Conservation (phyloP, 2,329 filamentous ascomycete genomes). For the Paecilomyces sp. region DNA sequence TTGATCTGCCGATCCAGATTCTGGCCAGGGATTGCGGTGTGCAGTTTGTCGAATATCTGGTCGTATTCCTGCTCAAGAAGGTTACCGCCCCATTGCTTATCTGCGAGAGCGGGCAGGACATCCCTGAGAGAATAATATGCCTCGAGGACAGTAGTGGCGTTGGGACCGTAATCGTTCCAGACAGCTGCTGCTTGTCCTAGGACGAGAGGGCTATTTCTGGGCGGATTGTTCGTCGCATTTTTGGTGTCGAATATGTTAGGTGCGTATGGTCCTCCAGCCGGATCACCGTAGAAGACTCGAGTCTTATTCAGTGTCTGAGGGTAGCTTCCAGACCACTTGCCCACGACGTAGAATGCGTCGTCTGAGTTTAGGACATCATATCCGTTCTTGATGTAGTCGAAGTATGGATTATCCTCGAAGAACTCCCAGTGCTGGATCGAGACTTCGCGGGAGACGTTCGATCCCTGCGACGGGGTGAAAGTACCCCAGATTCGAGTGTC, state of each 20-base stretch:
- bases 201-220: conserved; percentile 30
- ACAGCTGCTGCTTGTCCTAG: conserved; percentile 42
- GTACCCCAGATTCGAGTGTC: conserved; percentile 48
- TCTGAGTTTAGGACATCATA: conserved; percentile 48
- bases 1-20: conserved; percentile 41
- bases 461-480: conserved; percentile 35
- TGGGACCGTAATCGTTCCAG: conserved; percentile 48
- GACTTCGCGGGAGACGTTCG: conserved; percentile 39
- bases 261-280: conserved; percentile 34
- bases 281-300: conserved; percentile 41
- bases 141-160: conserved; percentile 42
- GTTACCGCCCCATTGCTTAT: conserved; percentile 50
- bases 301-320: conserved; percentile 38
- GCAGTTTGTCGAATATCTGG: conserved; percentile 32
- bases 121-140: conserved; percentile 43
- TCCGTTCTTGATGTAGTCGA: conserved; percentile 42
- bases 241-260: conserved; percentile 44
- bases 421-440: conserved; percentile 50
- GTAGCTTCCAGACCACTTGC: conserved; percentile 41
- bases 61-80: conserved; percentile 36
- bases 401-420: conserved; percentile 43
- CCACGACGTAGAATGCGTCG: conserved; percentile 44
- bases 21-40: conserved; percentile 37
- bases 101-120: conserved; percentile 42
- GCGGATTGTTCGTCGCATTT: conserved; percentile 42